Base-by-base conservation (phyloP, 2,329 filamentous ascomycete species). In the Aspergillus felis region DNA sequence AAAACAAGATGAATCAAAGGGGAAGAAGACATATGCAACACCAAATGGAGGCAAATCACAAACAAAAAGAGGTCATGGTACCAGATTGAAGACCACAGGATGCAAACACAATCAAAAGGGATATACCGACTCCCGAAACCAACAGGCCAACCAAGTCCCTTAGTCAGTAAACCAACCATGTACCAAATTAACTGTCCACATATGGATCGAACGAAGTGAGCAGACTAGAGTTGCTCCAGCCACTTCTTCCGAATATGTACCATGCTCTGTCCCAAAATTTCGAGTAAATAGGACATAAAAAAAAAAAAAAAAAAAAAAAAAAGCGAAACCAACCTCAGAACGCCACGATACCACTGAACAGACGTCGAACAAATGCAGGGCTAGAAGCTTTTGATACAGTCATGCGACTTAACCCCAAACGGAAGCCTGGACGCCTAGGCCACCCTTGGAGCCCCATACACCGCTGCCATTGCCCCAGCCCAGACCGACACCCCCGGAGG, bases 351-450 rank as follows among this genome's bases (percentile, higher is more conserved):
- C 52, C 61, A 65, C 55, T 56, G 57, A 64, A 61, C 58, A 60
- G 55, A 57, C 53, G 56, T 59, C 50, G 57, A 57, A 62, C 54
- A 50, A 55, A 61, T 55, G 50, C 5, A 35, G 29, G 42, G 28
- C 46, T 22, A 32, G 28, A 28, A 52, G 32, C 22, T n/a, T 32
- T 48, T 44, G 29, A 44, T 46, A 9, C n/a, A 20, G 10, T 38
- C 10, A 14, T 17, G 10, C 35, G 7, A 17, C 58, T 69, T 87
- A 97, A 67, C 92, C 92, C 92, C 92, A 97, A 66, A 97, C 93
- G 63, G 91, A 95, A 63, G 92, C 92, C 74, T 95, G 91, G 60
- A 92, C 89, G 63, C 92, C 90, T 60, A 95, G 86, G 52, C 86
- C 85, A 63, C 87, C 90, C 69, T 90, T 91, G 68, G 87, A 88